These are phyloP conservation scores for Saccharomycopsis capsularis DNA, from an alignment of 805 yeast genomes.

Conservation along the genomic window DNA sequence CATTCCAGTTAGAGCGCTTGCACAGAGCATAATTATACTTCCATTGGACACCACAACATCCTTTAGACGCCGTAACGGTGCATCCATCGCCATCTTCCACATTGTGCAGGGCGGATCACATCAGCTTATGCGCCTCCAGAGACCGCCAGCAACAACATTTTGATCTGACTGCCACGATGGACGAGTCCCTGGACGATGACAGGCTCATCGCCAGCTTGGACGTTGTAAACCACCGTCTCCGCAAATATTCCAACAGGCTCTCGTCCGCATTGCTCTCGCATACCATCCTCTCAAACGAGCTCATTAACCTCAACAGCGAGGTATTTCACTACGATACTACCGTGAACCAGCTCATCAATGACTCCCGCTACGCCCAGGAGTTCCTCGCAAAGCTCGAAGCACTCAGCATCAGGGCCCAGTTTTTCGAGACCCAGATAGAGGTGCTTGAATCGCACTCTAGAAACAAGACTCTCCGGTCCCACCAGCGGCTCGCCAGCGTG, in stretches of 20 bases:
- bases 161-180: too few relatives aligned
- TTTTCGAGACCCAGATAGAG: slow-evolving; percentile 28
- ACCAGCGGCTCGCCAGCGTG: slow-evolving; percentile 20
- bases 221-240: slow-evolving; percentile 6
- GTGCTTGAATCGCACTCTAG: slow-evolving; percentile 24
- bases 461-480: slow-evolving; percentile 15
- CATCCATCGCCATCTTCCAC: too few relatives aligned
- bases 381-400: slow-evolving; percentile 27
- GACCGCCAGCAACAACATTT: too few relatives aligned
- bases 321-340: slow-evolving; percentile 23
- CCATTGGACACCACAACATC: too few relatives aligned
- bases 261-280: slow-evolving; percentile 11
- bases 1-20: too few relatives aligned
- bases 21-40: too few relatives aligned
- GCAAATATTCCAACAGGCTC: slow-evolving; percentile 10
- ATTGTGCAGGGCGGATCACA: too few relatives aligned
- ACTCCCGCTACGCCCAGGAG: slow-evolving; percentile 27
- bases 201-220: slow-evolving; percentile 10
- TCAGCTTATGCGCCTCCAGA: too few relatives aligned
- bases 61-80: too few relatives aligned
- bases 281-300: slow-evolving; percentile 17
- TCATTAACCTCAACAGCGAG: slow-evolving; percentile 17
- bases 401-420: slow-evolving; percentile 27
- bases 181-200: background rate
- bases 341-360: slow-evolving; percentile 22